A percentile compares a stretch with the other conserved stretches of the same genome.
phyloP scores from a whole-genome alignment of 2,329 filamentous ascomycete genomes.

The Fusarium graminum region DNA sequence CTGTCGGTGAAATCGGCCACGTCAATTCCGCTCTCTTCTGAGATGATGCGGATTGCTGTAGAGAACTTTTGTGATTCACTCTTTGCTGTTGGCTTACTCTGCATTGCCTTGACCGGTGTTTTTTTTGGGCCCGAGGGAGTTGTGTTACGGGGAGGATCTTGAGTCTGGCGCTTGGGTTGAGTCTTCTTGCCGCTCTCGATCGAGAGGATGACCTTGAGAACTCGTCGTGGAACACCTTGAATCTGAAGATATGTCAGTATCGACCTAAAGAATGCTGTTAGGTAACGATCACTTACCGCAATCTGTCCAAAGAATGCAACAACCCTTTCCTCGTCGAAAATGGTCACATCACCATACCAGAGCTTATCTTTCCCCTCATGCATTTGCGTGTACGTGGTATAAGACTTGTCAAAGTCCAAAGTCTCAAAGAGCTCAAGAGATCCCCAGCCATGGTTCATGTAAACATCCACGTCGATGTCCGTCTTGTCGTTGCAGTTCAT shows the following conservation, averaged over 20 bases:
- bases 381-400: slow-evolving; percentile 42
- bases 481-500: slow-evolving; percentile 46
- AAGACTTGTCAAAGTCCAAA: slow-evolving; percentile 41
- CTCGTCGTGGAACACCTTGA: slow-evolving; percentile 38
- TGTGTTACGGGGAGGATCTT: not conserved
- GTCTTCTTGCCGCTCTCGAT: slow-evolving; percentile 39
- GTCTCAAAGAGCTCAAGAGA: slow-evolving; percentile 38
- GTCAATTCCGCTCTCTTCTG: slow-evolving; percentile 40
- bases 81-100: not conserved
- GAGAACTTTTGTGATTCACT: slow-evolving; percentile 7
- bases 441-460: slow-evolving; percentile 44
- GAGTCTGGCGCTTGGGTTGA: slow-evolving; percentile 18
- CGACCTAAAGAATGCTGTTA: fast-evolving
- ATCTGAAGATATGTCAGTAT: slow-evolving; percentile 9
- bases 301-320: slow-evolving; percentile 53
- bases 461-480: slow-evolving; percentile 38
- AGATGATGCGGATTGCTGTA: slow-evolving; percentile 31
- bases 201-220: slow-evolving; percentile 38
- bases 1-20: slow-evolving; percentile 65
- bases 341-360: slow-evolving; percentile 62
- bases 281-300: slow-evolving; percentile 46
- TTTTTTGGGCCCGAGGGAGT: not conserved
- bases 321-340: slow-evolving; percentile 66
- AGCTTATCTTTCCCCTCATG: slow-evolving; percentile 32
- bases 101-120: fast-evolving